phyloP scores from a whole-genome alignment of 1,284 basidiomycete species.

The Fistulinella cinereoalba region DNA sequence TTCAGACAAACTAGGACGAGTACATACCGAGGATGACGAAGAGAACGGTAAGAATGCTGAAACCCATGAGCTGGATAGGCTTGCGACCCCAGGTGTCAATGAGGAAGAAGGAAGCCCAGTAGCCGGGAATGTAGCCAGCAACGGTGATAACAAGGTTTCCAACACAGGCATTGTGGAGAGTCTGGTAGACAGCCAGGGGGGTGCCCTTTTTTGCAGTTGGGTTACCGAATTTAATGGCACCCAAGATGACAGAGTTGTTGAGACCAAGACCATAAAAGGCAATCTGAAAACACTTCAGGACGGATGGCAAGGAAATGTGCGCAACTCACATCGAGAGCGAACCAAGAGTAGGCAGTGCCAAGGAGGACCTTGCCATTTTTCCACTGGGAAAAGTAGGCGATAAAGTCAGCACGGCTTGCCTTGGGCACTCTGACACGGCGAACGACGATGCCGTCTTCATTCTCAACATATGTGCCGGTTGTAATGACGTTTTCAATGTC shows the following conservation, averaged over 20 bases:
- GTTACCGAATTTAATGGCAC: constrained; percentile 19
- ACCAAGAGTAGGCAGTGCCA: constrained; percentile 54
- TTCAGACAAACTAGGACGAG: not conserved
- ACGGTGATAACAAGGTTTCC: constrained; percentile 46
- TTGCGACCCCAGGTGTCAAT: constrained; percentile 50
- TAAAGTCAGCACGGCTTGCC: constrained; percentile 46
- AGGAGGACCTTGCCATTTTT: constrained; percentile 43
- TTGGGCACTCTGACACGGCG: constrained; percentile 42
- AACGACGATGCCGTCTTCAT: constrained; percentile 39
- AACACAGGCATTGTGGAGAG: constrained; percentile 28
- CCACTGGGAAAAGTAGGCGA: constrained; percentile 40
- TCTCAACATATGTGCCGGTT: constrained; percentile 39
- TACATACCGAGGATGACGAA: constrained; percentile 45
- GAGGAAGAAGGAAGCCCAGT: constrained; percentile 45
- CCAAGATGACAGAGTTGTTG: constrained; percentile 45
- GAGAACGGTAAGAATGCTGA: constrained; percentile 49
- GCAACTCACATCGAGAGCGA: constrained; percentile 51
- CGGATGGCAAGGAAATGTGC: not conserved
- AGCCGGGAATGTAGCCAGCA: constrained; percentile 50
- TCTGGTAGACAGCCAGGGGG: constrained; percentile 21
- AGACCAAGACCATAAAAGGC: constrained; percentile 58
- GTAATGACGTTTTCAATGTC: constrained; percentile 50
- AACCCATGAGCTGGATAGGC: constrained; percentile 58
- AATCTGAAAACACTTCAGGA: constrained; percentile 38
- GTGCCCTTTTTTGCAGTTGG: constrained; percentile 4